Evolutionary conservation across 768 basidiomycete genomes (phyloP).

Genomic region (Lactarius vividus): DNA sequence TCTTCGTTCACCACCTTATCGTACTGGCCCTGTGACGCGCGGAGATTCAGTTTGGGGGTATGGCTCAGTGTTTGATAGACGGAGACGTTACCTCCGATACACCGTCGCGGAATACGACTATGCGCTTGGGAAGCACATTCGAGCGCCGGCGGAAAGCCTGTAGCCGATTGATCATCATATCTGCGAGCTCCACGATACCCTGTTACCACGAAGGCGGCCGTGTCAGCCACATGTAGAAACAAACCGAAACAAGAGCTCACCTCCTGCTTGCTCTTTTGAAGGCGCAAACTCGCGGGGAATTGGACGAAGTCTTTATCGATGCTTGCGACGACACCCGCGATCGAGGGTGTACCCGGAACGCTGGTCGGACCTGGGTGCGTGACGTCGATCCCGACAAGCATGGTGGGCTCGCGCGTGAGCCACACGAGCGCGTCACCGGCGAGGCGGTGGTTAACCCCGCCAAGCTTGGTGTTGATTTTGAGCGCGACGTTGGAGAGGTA

Average conservation of each 20-base stretch:
- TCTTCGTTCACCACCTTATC: constrained; percentile 58
- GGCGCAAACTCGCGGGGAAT: constrained; percentile 69
- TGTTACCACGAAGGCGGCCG: constrained; percentile 32
- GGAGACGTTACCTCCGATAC: constrained; percentile 63
- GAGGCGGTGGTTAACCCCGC: constrained; percentile 73
- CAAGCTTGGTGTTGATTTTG: constrained; percentile 81
- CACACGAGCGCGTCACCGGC: constrained; percentile 56
- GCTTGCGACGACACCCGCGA: constrained; percentile 81
- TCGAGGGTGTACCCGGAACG: constrained; percentile 69
- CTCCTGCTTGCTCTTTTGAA: constrained; percentile 57
- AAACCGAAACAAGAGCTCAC: constrained; percentile 23
- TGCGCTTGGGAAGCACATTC: constrained; percentile 57
- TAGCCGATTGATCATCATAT: constrained; percentile 73
- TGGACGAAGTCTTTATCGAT: constrained; percentile 67
- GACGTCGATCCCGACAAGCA: constrained; percentile 85
- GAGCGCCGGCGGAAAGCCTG: constrained; percentile 49
- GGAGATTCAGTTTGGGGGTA: not conserved
- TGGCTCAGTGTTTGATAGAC: not conserved
- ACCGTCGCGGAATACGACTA: constrained; percentile 77
- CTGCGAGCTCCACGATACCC: constrained; percentile 67
- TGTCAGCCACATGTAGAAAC: not conserved
- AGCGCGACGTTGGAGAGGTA: constrained; percentile 81
- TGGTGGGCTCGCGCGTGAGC: constrained; percentile 65
- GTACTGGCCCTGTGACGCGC: constrained; percentile 63
- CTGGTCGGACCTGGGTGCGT: constrained; percentile 75